Conservation (phyloP, 1,284 basidiomycete genomes). For the Rhodotorula sp. region DNA sequence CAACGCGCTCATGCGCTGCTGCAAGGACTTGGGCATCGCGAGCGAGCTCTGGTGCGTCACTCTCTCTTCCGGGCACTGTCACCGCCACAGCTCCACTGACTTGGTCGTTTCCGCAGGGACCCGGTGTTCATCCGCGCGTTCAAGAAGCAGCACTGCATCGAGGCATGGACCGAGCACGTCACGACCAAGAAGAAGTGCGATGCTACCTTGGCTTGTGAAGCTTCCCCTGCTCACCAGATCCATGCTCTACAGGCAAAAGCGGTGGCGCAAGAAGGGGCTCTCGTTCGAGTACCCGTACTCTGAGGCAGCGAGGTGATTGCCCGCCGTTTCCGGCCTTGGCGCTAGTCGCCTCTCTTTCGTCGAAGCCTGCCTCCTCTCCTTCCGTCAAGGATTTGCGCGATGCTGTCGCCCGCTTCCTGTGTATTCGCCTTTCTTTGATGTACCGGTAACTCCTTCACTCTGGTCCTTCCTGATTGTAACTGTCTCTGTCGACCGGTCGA, state of each 20-base stretch:
- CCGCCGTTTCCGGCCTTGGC: background rate
- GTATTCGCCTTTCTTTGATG: no score
- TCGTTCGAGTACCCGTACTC: slow-evolving; percentile 85
- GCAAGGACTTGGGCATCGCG: slow-evolving; percentile 94
- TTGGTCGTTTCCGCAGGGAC: slow-evolving; percentile 62
- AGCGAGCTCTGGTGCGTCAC: slow-evolving; percentile 98
- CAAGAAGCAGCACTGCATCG: slow-evolving; percentile 79
- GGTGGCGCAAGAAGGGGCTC: slow-evolving; percentile 40
- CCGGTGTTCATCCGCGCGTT: slow-evolving; percentile 93
- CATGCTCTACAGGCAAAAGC: slow-evolving; percentile 25
- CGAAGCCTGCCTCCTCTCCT: background rate
- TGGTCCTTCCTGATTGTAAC: no score
- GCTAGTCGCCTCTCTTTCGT: background rate
- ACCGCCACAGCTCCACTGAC: no score
- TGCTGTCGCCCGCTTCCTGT: no score
- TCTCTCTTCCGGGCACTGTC: no score
- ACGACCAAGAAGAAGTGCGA: slow-evolving; percentile 85
- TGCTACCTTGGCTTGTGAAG: background rate
- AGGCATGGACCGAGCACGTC: slow-evolving; percentile 80
- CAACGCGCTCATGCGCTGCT: slow-evolving; percentile 96
- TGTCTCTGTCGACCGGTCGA: no score
- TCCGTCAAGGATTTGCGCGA: background rate
- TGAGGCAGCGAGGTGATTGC: slow-evolving; percentile 47
- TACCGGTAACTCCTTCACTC: no score
- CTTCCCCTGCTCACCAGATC: background rate